Conservation (phyloP, 2,329 filamentous ascomycete genomes). For the Graphilbum sp. region DNA sequence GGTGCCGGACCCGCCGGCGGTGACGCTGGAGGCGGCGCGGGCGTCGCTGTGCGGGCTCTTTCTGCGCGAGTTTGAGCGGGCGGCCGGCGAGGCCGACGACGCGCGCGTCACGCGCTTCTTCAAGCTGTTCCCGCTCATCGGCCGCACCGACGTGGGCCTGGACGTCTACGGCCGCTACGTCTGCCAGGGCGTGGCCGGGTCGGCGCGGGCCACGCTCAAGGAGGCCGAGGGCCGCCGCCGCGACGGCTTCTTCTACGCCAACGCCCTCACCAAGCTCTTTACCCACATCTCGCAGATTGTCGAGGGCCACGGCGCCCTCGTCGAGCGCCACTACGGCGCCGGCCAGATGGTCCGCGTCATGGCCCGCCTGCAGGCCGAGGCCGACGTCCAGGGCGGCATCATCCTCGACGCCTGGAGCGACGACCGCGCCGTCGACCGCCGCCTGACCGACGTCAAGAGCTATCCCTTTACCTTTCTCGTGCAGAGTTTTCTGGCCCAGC, state of each 20-base stretch:
- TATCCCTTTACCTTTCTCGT: conserved; percentile 96
- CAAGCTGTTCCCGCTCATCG: conserved; percentile 92
- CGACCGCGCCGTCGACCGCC: conserved; percentile 68
- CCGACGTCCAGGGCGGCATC: conserved; percentile 90
- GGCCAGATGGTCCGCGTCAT: conserved; percentile 94
- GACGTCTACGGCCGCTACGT: conserved; percentile 95
- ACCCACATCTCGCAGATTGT: conserved; percentile 97
- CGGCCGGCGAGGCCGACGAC: conserved; percentile 72
- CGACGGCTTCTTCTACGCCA: conserved; percentile 70
- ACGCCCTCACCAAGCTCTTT: conserved; percentile 78
- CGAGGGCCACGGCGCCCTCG: conserved; percentile 75
- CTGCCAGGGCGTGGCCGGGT: conserved; percentile 79
- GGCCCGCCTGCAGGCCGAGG: conserved; percentile 81
- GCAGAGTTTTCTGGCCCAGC: conserved; percentile 71
- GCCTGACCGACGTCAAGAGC: conserved; percentile 87
- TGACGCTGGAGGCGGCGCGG: conserved; percentile 73
- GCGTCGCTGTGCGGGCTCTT: conserved; percentile 86
- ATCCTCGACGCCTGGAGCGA: conserved; percentile 92
- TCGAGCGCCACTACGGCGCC: conserved; percentile 83
- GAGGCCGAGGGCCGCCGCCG: conserved; percentile 27
- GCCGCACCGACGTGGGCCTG: conserved; percentile 69
- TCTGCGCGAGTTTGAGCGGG: conserved; percentile 86
- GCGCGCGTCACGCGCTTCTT: conserved; percentile 90
- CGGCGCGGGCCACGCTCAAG: conserved; percentile 69
- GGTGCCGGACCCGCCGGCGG: conserved; percentile 76